phyloP scores from a whole-genome alignment of 345 rosid species.

The Brassica incana region DNA sequence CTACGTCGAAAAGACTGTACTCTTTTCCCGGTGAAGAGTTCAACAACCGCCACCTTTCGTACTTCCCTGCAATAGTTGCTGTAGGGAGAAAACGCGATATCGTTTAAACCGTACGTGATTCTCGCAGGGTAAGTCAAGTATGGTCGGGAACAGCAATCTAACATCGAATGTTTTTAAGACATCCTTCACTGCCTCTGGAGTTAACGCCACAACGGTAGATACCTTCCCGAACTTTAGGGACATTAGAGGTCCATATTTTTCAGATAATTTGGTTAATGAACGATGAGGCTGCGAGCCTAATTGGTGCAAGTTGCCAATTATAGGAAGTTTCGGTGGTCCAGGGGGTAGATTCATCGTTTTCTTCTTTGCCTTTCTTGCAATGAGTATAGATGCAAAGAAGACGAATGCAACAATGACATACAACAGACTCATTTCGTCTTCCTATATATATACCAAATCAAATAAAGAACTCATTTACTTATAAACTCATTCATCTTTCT shows the following conservation, averaged over 20 bases:
- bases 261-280: slow-evolving; percentile 35
- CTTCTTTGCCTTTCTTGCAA: slow-evolving; percentile 17
- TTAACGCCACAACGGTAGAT: slow-evolving; percentile 45
- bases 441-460: slow-evolving; percentile 1
- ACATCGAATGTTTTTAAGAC: slow-evolving; percentile 40
- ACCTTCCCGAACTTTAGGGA: slow-evolving; percentile 43
- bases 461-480: neutral
- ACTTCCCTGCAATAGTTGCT: slow-evolving; percentile 38
- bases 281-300: slow-evolving; percentile 44
- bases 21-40: slow-evolving; percentile 42
- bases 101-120: slow-evolving; percentile 30
- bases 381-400: slow-evolving; percentile 23
- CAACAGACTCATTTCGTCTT: slow-evolving; percentile 26
- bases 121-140: slow-evolving; percentile 22
- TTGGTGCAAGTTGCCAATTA: slow-evolving; percentile 49
- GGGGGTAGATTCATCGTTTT: slow-evolving; percentile 34
- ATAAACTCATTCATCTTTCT: neutral
- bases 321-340: slow-evolving; percentile 45
- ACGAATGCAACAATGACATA: slow-evolving; percentile 11
- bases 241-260: slow-evolving; percentile 50
- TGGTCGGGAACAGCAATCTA: slow-evolving; percentile 47
- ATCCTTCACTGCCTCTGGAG: slow-evolving; percentile 42
- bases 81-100: slow-evolving; percentile 39
- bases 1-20: slow-evolving; percentile 36
- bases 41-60: slow-evolving; percentile 37